Evolutionary conservation across 1,284 basidiomycete genomes (phyloP).

Genomic region (Moniliella sp.): DNA sequence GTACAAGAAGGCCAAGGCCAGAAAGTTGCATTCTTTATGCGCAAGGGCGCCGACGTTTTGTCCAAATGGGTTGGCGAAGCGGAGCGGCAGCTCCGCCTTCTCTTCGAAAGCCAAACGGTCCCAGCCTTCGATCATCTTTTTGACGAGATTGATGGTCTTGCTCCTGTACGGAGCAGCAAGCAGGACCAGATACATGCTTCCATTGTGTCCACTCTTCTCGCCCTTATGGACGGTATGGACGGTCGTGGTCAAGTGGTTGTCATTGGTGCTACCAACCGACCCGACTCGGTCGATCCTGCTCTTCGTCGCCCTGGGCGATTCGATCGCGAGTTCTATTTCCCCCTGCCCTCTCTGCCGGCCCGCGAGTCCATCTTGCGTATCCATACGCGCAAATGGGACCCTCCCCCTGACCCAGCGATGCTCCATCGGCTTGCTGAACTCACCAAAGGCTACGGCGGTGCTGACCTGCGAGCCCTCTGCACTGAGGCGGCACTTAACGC

Average conservation of each 20-base stretch:
- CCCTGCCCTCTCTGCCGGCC: constrained; percentile 62
- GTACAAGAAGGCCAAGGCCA: too few relatives aligned
- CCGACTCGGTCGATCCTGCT: constrained; percentile 89
- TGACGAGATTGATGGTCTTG: constrained; percentile 94
- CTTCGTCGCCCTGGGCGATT: constrained; percentile 81
- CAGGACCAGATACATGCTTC: constrained; percentile 98
- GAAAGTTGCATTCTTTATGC: constrained; percentile 95
- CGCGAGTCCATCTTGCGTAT: constrained; percentile 71
- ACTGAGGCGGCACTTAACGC: constrained; percentile 93
- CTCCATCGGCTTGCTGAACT: constrained; percentile 56
- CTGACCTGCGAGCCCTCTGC: constrained; percentile 50
- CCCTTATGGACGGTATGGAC: constrained; percentile 99
- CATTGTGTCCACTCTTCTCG: constrained; percentile 82
- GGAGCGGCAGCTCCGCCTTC: constrained; percentile 73
- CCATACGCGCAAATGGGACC: constrained; percentile 75
- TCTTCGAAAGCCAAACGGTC: constrained; percentile 86
- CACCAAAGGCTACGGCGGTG: constrained; percentile 94
- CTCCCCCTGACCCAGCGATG: constrained; percentile 49
- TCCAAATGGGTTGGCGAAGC: constrained; percentile 99
- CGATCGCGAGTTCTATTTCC: constrained; percentile 95
- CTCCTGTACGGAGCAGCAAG: constrained; percentile 86
- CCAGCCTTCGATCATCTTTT: constrained; percentile 93
- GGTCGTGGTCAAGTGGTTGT: constrained; percentile 84
- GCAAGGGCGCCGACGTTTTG: constrained; percentile 90
- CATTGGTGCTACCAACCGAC: constrained; percentile 89